These are phyloP conservation scores for Mallotus repandus DNA, from an alignment of 441 rosid genomes.

Conservation along the genomic window DNA sequence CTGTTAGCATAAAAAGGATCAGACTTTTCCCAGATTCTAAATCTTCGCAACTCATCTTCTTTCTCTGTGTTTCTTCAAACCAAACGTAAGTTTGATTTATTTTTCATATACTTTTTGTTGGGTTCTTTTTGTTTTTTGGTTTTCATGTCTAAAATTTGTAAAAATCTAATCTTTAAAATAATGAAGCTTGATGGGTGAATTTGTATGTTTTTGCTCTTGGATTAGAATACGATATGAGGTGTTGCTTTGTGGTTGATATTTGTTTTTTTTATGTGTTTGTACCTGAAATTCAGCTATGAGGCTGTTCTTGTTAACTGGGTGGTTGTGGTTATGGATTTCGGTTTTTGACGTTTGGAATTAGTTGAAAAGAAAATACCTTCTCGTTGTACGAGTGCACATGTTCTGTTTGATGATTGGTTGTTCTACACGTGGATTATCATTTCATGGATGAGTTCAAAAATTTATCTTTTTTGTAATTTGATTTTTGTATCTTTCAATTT, in stretches of 20 bases:
- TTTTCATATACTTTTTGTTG: not conserved
- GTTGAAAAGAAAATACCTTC: not conserved
- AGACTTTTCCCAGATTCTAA: constrained; percentile 6
- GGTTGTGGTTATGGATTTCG: not conserved
- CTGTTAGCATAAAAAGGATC: not conserved
- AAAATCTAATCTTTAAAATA: not conserved
- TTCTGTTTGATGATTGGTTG: not conserved
- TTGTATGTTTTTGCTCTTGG: not conserved
- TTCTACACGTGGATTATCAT: not conserved
- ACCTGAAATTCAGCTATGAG: constrained; percentile 1
- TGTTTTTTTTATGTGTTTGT: not conserved
- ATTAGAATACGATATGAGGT: not conserved
- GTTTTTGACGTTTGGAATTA: not conserved
- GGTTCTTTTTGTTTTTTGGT: not conserved
- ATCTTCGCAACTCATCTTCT: not conserved
- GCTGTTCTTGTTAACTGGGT: not conserved
- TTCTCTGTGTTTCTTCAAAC: not conserved
- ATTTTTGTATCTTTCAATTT: not conserved
- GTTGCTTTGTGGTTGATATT: constrained; percentile 8
- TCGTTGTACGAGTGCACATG: not conserved
- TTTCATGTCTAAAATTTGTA: not conserved
- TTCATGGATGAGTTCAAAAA: not conserved
- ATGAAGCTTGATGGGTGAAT: not conserved
- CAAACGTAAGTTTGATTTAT: not conserved
- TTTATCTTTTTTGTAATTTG: not conserved